These are phyloP conservation scores for Wallemia mellicola DNA, from an alignment of 1,284 basidiomycete species.

Conservation along the genomic window DNA sequence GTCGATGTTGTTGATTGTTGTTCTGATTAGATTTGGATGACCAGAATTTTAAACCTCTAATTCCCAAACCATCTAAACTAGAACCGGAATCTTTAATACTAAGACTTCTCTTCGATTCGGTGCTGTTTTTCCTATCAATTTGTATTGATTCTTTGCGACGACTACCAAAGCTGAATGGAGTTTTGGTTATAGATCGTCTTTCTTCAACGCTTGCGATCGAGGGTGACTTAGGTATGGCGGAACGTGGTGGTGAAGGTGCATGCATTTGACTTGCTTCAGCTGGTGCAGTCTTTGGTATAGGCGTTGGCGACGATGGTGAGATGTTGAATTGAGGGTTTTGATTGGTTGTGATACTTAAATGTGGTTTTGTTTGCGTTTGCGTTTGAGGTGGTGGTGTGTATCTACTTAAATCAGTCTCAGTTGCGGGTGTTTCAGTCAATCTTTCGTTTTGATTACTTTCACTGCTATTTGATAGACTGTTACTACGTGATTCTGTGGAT, in stretches of 20 bases:
- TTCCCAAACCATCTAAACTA: background rate
- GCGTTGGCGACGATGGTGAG: background rate
- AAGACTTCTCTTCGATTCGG: background rate
- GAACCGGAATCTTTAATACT: background rate
- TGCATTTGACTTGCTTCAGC: background rate
- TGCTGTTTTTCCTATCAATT: background rate
- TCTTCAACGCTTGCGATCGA: background rate
- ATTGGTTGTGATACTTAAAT: background rate
- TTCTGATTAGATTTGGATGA: background rate
- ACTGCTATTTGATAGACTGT: background rate
- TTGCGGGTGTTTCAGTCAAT: background rate
- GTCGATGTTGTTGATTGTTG: background rate
- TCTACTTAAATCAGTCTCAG: background rate
- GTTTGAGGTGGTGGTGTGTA: background rate
- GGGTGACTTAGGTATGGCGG: background rate
- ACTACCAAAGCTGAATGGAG: background rate
- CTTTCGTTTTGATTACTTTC: background rate
- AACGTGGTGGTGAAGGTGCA: background rate
- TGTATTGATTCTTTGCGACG: background rate
- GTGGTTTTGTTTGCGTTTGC: background rate
- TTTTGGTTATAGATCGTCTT: background rate
- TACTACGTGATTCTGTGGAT: background rate
- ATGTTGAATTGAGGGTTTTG: background rate
- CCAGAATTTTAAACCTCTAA: background rate
- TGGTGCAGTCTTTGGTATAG: background rate